Base-by-base conservation (phyloP, 768 basidiomycete genomes). In the Mycena vulgaris region DNA sequence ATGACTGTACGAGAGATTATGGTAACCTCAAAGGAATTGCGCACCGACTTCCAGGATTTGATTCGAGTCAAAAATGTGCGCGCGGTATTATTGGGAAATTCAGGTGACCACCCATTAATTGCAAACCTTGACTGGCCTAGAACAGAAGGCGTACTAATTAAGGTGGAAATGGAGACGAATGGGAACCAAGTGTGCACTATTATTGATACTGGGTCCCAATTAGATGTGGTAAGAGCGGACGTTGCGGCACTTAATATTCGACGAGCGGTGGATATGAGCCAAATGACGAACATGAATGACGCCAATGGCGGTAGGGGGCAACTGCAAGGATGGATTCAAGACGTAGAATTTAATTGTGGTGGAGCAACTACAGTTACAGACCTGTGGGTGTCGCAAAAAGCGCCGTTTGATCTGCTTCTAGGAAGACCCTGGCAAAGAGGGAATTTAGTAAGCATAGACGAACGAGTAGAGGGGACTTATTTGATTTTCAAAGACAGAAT, bases 121-220 rank as follows among this genome's bases (percentile, higher is more conserved):
- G 31, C 45, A 0, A 28, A 19, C 0, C 9, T 58, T 2, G 21
- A 23, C 0, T 48, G 52, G 42, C 68, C 68, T 2, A 28, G 51
- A 6, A 48, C n/a, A 14, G 62, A 64, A 0, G 68, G 68, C 0
- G 2, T 61, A 0, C n/a, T 78, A 10, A 74, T 77, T n/a, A 25
- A 37, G 14, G 60, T 79, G n/a, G n/a, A n/a, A n/a, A n/a, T n/a
- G n/a, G n/a, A n/a, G n/a, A n/a, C n/a, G n/a, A n/a, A n/a, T n/a
- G 25, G 28, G 63, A 25, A 72, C 57, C 35, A 49, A 0, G 64
- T 80, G 2, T 56, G 19, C 5, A 75, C 75, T 1, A 74, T 79
- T 11, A 75, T 80, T 37, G 77, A 80, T 47, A 78, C 76, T 0
- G 77, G 78, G 37, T 79, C 77, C n/a, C 70, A 78, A 53, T n/a